Evolutionary conservation across 1,139 yeast genomes (phyloP).

Genomic region (Dujonia santamariae): DNA sequence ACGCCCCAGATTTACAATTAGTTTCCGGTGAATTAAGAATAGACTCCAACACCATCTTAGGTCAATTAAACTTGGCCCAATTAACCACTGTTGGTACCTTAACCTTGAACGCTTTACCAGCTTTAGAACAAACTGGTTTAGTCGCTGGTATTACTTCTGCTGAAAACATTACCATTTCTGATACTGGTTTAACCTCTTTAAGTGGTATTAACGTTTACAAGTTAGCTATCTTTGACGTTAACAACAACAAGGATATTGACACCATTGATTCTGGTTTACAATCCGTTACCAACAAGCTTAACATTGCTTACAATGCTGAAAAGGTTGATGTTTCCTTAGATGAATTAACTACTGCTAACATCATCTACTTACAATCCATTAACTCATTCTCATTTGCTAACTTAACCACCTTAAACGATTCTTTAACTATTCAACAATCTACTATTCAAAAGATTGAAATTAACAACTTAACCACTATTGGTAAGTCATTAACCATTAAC

Average conservation of each 20-base stretch:
- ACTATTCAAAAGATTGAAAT: constrained; percentile 56
- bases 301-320: constrained; percentile 82
- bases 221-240: constrained; percentile 76
- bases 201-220: constrained; percentile 76
- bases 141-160: constrained; percentile 74
- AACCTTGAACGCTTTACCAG: constrained; percentile 80
- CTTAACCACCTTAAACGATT: constrained; percentile 71
- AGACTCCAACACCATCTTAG: constrained; percentile 63
- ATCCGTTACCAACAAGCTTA: constrained; percentile 69
- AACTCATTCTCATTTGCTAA: constrained; percentile 66
- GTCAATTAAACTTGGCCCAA: constrained; percentile 70
- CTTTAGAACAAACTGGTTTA: constrained; percentile 67
- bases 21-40: constrained; percentile 70
- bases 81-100: constrained; percentile 80
- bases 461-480: constrained; percentile 57
- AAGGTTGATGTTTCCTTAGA: constrained; percentile 66
- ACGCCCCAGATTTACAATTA: constrained; percentile 75
- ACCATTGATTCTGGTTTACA: constrained; percentile 70
- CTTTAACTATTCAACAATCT: constrained; percentile 73
- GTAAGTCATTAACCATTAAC: constrained; percentile 76
- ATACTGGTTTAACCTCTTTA: constrained; percentile 77
- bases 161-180: constrained; percentile 70
- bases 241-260: constrained; percentile 72
- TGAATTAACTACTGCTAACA: constrained; percentile 77
- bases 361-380: constrained; percentile 78